Conservation (phyloP, 2,329 filamentous ascomycete genomes). For the Hortaea werneckii region DNA sequence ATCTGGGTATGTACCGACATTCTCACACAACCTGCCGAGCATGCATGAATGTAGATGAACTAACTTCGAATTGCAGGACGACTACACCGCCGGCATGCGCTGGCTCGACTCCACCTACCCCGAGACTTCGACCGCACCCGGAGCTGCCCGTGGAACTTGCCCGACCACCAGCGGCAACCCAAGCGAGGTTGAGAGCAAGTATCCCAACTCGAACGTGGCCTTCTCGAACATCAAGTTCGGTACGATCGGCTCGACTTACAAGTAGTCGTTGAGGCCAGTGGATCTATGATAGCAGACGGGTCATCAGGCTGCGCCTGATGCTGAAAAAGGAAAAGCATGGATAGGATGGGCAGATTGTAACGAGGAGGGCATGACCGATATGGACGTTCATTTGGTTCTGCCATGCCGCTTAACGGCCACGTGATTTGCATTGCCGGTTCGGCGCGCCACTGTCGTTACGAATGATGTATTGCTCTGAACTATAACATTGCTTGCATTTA, state of each 20-base stretch:
- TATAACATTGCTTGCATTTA: no score
- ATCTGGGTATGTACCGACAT: slow-evolving; percentile 35
- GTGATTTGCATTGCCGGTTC: background rate
- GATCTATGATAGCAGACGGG: background rate
- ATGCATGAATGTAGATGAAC: background rate
- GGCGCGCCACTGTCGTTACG: background rate
- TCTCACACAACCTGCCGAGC: slow-evolving; percentile 38
- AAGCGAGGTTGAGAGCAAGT: slow-evolving; percentile 35
- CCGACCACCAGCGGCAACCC: slow-evolving; percentile 45
- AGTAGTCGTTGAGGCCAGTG: background rate
- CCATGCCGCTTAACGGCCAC: no score
- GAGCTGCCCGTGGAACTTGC: slow-evolving; percentile 44
- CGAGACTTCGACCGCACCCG: slow-evolving; percentile 13
- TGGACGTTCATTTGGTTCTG: no score
- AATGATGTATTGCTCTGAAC: no score
- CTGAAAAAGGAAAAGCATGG: background rate
- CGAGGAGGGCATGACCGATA: background rate
- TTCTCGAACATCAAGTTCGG: slow-evolving; percentile 52
- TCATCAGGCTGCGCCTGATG: background rate
- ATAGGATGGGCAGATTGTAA: background rate
- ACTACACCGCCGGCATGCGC: slow-evolving; percentile 59
- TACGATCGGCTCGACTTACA: slow-evolving; percentile 47
- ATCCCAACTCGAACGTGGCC: slow-evolving; percentile 41
- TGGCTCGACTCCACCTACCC: slow-evolving; percentile 52
- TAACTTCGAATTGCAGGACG: slow-evolving; percentile 35